Percentiles rank a stretch among this genome's conserved stretches.
Conservation (phyloP, 176 grass and related monocot species). For the Carex kokanica region DNA sequence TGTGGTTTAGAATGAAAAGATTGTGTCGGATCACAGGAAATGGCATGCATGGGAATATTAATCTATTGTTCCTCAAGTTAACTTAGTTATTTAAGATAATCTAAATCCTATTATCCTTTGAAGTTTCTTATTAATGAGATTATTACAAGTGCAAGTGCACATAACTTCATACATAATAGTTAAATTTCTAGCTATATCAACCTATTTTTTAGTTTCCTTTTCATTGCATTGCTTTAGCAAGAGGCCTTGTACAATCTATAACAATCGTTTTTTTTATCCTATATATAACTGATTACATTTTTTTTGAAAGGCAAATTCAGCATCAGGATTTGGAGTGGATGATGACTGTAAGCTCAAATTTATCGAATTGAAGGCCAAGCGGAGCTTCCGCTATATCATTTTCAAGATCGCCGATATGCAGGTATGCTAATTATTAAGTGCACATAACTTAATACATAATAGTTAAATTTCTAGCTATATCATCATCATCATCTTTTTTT, state of each 20-base stretch:
- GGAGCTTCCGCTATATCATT: conserved; percentile 67
- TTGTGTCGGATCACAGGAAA: background rate
- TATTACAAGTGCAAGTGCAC: background rate
- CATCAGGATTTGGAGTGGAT: conserved; percentile 55
- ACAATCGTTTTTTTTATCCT: background rate
- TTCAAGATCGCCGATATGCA: conserved; percentile 72
- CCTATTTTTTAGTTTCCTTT: background rate
- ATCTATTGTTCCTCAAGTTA: background rate
- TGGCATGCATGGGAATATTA: background rate
- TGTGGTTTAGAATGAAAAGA: background rate
- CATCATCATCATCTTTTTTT: too few relatives aligned
- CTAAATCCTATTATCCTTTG: background rate
- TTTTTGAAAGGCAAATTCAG: conserved; percentile 51
- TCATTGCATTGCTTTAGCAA: background rate
- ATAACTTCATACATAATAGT: background rate
- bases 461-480: too few relatives aligned
- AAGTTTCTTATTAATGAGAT: background rate
- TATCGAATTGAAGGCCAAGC: conserved; percentile 46
- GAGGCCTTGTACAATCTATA: background rate
- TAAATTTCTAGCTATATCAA: background rate
- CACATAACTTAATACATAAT: too few relatives aligned
- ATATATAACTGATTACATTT: background rate
- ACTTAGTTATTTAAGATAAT: background rate
- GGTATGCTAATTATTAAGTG: conserved; percentile 17
- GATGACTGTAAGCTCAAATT: conserved; percentile 84